Conservation (phyloP, 345 rosid species). For the thale cress (Arabidopsis thaliana) region DNA sequence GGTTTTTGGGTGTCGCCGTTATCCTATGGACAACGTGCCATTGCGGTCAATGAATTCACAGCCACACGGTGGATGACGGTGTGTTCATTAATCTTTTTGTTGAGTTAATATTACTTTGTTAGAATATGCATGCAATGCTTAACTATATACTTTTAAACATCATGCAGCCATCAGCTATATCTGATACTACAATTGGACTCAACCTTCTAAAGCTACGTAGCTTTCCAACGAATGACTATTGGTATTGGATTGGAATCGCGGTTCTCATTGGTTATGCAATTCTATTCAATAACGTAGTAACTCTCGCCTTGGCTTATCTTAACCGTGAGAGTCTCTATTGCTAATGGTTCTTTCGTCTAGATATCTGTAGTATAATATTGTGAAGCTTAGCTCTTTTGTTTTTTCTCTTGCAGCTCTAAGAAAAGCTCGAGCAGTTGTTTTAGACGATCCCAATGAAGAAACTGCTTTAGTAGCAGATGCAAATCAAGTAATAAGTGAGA, state of each 20-base stretch:
- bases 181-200: conserved; percentile 59
- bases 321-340: conserved; percentile 62
- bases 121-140: conserved; percentile 1
- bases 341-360: background rate
- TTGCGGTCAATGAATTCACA: conserved; percentile 82
- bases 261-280: conserved; percentile 63
- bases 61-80: conserved; percentile 86
- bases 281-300: conserved; percentile 72
- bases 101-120: background rate
- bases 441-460: conserved; percentile 53
- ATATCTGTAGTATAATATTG: conserved; percentile 15
- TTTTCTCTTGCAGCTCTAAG: conserved; percentile 60
- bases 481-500: conserved; percentile 45
- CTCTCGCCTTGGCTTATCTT: conserved; percentile 71
- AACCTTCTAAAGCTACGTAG: conserved; percentile 60
- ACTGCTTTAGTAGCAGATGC: conserved; percentile 7
- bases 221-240: conserved; percentile 56
- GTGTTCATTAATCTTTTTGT: conserved; percentile 6
- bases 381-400: conserved; percentile 13
- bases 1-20: conserved; percentile 92
- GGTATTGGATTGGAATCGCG: conserved; percentile 92
- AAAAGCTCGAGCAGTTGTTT: conserved; percentile 53
- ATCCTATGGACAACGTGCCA: conserved; percentile 78
- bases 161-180: conserved; percentile 64
- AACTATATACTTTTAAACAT: conserved; percentile 17